Evolutionary conservation across 176 grass and related monocot genomes (phyloP), one percentile per base, ranked within the genome.

Genomic region (Ananas comosus): DNA sequence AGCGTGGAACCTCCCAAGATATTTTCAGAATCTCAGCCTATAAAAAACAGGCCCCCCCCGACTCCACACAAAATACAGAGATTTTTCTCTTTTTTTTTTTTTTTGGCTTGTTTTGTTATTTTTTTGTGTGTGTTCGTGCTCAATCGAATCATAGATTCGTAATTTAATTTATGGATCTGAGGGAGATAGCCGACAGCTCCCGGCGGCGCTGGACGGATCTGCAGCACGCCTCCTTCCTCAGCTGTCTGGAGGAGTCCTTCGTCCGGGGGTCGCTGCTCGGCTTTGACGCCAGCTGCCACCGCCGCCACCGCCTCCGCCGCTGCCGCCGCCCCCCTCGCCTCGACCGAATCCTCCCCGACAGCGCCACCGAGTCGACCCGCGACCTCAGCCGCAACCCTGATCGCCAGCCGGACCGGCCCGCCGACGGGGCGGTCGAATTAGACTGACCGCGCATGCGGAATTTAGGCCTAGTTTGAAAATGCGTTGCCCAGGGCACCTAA

Each of bases 211-310:
- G 69, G 69, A 71, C 69, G 69, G 69, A 57, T 51, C 51, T 57
- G 69, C 69, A 27, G 1, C 69, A 71, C 69, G 11, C 10, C 51
- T 71, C 69, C 69, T 71, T 71, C 69, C 69, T 71, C 51, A 71
- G 42, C 51, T 56, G 69, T 50, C 19, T 71, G 51, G 51, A 71
- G 51, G 69, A 71, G 51, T 71, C 69, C 13, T 57, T 71, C 11
- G 51, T 71, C 17, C 51, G 69, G 22, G 50, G 69, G 14, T 9
- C 42, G 50, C 12, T 16, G 13, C 5, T 25, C 51, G 51, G 12
- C 13, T 7, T 13, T 13, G 12, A 22, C 69, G 66, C 29, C 29
- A 33, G 29, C 29, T 19, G 33, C 42, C 14, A 47, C 48, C 22
- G 24, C 69, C 10, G 13, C 50, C 21, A 25, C 48, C 22, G 24